A percentile compares a stretch with the other conserved stretches of the same genome.
These are phyloP conservation scores for Sclerotinia borealis DNA, from an alignment of 2,329 filamentous ascomycete species.

Conservation along the genomic window DNA sequence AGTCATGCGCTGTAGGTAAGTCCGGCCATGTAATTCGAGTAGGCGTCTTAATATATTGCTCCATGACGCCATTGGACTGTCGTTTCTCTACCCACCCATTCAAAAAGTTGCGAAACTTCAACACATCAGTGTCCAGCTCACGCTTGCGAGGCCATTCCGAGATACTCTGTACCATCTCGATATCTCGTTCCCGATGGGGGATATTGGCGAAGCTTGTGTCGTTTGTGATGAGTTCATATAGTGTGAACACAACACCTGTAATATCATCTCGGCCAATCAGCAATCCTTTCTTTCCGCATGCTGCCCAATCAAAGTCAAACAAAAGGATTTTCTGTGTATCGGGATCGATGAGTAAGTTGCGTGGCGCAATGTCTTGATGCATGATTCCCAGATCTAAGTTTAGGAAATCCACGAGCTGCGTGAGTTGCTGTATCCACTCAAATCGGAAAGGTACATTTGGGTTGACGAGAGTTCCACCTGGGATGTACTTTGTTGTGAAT, in stretches of 20 bases:
- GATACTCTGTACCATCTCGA: slow-evolving; percentile 22
- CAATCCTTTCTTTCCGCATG: slow-evolving; percentile 4
- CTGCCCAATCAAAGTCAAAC: slow-evolving; percentile 33
- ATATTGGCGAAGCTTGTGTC: slow-evolving; percentile 12
- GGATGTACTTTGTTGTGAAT: neutral
- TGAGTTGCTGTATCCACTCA: slow-evolving; percentile 35
- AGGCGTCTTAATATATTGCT: neutral
- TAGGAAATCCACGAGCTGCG: slow-evolving; percentile 34
- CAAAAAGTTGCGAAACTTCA: neutral
- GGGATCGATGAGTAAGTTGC: slow-evolving; percentile 36
- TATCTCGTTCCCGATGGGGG: slow-evolving; percentile 13
- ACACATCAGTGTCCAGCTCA: slow-evolving; percentile 8
- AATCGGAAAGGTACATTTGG: slow-evolving; percentile 33
- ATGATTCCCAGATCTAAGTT: slow-evolving; percentile 35
- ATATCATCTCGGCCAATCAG: slow-evolving; percentile 26
- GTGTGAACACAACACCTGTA: slow-evolving; percentile 20
- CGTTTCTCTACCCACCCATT: neutral
- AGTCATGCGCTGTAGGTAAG: neutral
- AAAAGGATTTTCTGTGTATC: slow-evolving; percentile 32
- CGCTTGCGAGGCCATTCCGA: slow-evolving; percentile 16
- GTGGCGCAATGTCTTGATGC: slow-evolving; percentile 36
- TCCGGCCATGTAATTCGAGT: neutral
- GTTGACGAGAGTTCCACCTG: neutral
- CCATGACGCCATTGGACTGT: neutral
- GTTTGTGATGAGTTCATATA: slow-evolving; percentile 21